Evolutionary conservation across 805 yeast species (phyloP).

Genomic region (Ascoidea tarda): DNA sequence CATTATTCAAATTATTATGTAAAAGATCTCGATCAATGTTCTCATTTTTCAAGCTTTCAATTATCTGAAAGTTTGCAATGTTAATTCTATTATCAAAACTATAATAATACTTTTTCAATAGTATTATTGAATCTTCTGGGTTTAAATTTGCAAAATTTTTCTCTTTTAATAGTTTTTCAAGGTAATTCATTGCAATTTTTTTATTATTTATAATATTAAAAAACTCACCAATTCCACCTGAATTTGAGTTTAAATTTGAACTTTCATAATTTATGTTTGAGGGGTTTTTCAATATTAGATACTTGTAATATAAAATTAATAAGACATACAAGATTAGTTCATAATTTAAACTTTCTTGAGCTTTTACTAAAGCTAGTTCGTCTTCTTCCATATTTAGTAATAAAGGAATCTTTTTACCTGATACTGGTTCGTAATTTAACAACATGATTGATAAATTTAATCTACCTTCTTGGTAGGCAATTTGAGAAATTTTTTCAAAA

Average conservation of each 20-base stretch:
- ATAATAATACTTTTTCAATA: conserved; percentile 6
- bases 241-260: background rate
- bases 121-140: background rate
- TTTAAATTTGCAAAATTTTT: conserved; percentile 2
- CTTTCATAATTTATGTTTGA: no score
- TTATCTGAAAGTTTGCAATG: conserved; percentile 26
- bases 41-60: conserved; percentile 18
- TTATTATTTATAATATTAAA: conserved; percentile 45
- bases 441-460: conserved; percentile 48
- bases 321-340: conserved; percentile 49
- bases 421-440: conserved; percentile 53
- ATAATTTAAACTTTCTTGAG: conserved; percentile 44
- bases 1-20: conserved; percentile 12
- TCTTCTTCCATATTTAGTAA: conserved; percentile 60
- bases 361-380: conserved; percentile 51
- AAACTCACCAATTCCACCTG: conserved; percentile 22
- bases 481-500: conserved; percentile 41
- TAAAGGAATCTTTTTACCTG: conserved; percentile 45
- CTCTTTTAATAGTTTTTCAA: conserved; percentile 14
- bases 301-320: conserved; percentile 25
- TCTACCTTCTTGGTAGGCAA: conserved; percentile 77
- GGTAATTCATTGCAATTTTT: conserved; percentile 25
- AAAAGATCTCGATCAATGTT: conserved; percentile 19
- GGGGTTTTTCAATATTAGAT: conserved; percentile 1
- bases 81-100: conserved; percentile 33